Base-by-base conservation (phyloP, 768 basidiomycete species). In the Hortiboletus campestris region DNA sequence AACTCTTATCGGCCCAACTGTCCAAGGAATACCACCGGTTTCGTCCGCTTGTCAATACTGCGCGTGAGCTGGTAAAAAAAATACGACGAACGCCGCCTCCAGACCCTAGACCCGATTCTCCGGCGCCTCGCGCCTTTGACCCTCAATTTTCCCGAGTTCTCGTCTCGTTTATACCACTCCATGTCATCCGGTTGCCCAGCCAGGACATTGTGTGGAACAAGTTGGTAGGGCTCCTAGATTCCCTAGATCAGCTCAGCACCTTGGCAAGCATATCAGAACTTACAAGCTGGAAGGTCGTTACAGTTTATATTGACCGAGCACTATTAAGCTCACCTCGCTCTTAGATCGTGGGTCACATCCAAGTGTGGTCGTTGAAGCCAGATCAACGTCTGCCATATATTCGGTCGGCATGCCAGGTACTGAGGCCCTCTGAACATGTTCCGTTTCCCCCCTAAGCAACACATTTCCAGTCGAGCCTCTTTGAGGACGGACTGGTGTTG, bases 101-200 rank as follows among this genome's bases (percentile, higher is more conserved):
- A 1, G 69, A 75, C 5, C 79, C 76, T 4, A 57, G 56, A 0
- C 63, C 72, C 6, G 66, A 71, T 20, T 88, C 89, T 4, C 73
- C 77, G 0, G 84, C 81, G 0, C 68, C 65, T 17, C 70, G 77
- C 3, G 82, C 81, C 2, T 88, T 91, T 46, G 88, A 91, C 61
- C 83, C 86, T 0, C 75, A 79, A 49, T 80, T 89, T 45, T 79
- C 83, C 2, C 83, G 89, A n/a, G 76, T 78, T 28, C 74, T 92
- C 2, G 83, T 82, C 44, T 85, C 83, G 31, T 82, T 81, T 53
- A 81, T 88, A 60, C 90, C 90, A 0, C 79, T 88, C 19, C 82
- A 86, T n/a, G 72, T 83, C 6, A 72, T 89, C 10, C 71, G 75
- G 25, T 63, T 85, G 1, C 82, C 83, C 0, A 61, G 78, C 6